A percentile compares a stretch with the other conserved stretches of the same genome.
Conservation (phyloP, 257 asterid genomes). For the Mitragyna speciosa region DNA sequence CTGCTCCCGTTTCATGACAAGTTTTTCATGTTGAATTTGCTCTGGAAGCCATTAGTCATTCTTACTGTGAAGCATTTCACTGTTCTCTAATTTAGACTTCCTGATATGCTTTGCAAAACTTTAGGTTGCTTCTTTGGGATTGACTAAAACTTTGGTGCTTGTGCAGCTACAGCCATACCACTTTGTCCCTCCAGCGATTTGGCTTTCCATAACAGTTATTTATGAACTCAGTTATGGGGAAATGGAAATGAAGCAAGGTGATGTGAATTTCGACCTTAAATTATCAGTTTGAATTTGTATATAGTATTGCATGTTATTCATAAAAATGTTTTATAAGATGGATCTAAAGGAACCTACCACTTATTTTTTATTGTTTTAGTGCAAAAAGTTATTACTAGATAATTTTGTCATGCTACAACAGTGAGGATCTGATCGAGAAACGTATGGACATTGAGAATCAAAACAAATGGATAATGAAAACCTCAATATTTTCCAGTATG, state of each 20-base stretch:
- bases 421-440: neutral
- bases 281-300: neutral
- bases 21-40: neutral
- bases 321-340: neutral
- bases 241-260: conserved; percentile 93
- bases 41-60: neutral
- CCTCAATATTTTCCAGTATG: neutral
- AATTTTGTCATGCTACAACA: neutral
- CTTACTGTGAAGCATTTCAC: neutral
- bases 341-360: neutral
- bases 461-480: neutral
- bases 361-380: neutral
- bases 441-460: neutral
- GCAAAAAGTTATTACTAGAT: neutral
- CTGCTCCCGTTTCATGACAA: neutral
- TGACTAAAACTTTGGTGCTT: conserved; percentile 22
- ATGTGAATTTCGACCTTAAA: neutral
- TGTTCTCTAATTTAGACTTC: neutral
- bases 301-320: neutral
- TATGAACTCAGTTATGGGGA: conserved; percentile 94
- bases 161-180: conserved; percentile 83
- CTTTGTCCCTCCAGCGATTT: conserved; percentile 77
- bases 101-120: neutral
- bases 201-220: conserved; percentile 70
- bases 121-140: conserved; percentile 6